A percentile compares a stretch with the other conserved stretches of the same genome.
These are phyloP conservation scores for Spathaspora girioi DNA, from an alignment of 805 yeast species.

Conservation along the genomic window DNA sequence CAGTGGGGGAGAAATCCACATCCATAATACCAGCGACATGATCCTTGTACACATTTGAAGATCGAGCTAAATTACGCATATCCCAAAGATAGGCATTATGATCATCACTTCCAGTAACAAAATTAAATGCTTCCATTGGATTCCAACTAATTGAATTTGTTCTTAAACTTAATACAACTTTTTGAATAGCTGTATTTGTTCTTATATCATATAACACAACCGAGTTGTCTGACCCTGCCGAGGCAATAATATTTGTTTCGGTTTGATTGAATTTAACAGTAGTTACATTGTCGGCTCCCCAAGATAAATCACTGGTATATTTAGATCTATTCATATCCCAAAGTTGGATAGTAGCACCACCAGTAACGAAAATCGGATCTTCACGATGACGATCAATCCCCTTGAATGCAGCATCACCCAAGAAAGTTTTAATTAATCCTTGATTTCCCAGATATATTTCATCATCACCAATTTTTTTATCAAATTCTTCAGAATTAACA, in stretches of 20 bases:
- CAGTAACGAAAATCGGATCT: slow-evolving; percentile 79
- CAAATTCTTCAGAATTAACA: slow-evolving; percentile 54
- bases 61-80: slow-evolving; percentile 84
- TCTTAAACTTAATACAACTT: slow-evolving; percentile 75
- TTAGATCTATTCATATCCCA: slow-evolving; percentile 86
- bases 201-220: slow-evolving; percentile 87
- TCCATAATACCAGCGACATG: slow-evolving; percentile 96
- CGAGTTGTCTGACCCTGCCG: slow-evolving; percentile 82
- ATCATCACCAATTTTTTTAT: slow-evolving; percentile 27
- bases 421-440: slow-evolving; percentile 73
- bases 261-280: slow-evolving; percentile 85
- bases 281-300: slow-evolving; percentile 95
- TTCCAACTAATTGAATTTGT: slow-evolving; percentile 91
- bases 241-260: slow-evolving; percentile 84
- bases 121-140: slow-evolving; percentile 95
- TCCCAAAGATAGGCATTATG: slow-evolving; percentile 94
- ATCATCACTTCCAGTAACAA: slow-evolving; percentile 91
- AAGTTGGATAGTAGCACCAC: slow-evolving; percentile 84
- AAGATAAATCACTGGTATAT: slow-evolving; percentile 72
- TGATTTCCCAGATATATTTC: slow-evolving; percentile 27
- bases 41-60: slow-evolving; percentile 85
- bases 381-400: slow-evolving; percentile 82
- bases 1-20: slow-evolving; percentile 94
- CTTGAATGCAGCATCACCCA: slow-evolving; percentile 81
- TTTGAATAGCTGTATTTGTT: slow-evolving; percentile 89